Base-by-base conservation (phyloP, 305 asterid genomes). In the Nicotiana rustica region DNA sequence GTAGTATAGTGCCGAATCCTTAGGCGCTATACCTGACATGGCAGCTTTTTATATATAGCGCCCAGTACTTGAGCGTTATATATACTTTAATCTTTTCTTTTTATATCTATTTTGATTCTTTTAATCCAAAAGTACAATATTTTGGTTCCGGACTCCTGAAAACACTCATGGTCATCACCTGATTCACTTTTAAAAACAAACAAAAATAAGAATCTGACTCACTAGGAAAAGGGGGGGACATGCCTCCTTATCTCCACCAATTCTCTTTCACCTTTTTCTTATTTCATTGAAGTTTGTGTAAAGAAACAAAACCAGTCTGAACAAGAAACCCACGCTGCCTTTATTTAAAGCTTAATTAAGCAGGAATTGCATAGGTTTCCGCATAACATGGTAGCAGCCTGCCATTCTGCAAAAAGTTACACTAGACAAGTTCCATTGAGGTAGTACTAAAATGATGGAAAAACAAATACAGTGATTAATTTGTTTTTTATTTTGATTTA, bases 331-430 rank as follows among this genome's bases (percentile, higher is more conserved):
- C 41, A 77, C 25, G 10, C 77, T 4, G 17, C 56, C 56, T 36
- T 36, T 36, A 19, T 36, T n/a, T n/a, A 68, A 67, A 67, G 15
- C 38, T 73, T 78, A 61, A 3, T 4, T 52, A 25, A 25, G 25
- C 41, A 21, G 19, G 57, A 31, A 15, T 60, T 60, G 65, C 68
- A 75, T 66, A 67, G 44, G 33, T 38, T 29, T 71, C 82, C 79
- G 81, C 44, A 67, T 61, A 83, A 70, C 85, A 81, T 36, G 85
- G 79, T 52, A 61, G 83, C 84, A 77, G 82, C 79, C 86, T 83
- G 76, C 80, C 67, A 62, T 75, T 66, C 64, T 67, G 80, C 15
- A 49, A 76, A 38, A 86, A 83, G 78, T 19, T 61, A 12, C 2
- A 6, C 59, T 41, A 68, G 56, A 68, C n/a, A 36, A 68, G 55